These are phyloP conservation scores for Pythium rishiriense DNA, from an alignment of 352 stramenopile genomes.

Conservation along the genomic window DNA sequence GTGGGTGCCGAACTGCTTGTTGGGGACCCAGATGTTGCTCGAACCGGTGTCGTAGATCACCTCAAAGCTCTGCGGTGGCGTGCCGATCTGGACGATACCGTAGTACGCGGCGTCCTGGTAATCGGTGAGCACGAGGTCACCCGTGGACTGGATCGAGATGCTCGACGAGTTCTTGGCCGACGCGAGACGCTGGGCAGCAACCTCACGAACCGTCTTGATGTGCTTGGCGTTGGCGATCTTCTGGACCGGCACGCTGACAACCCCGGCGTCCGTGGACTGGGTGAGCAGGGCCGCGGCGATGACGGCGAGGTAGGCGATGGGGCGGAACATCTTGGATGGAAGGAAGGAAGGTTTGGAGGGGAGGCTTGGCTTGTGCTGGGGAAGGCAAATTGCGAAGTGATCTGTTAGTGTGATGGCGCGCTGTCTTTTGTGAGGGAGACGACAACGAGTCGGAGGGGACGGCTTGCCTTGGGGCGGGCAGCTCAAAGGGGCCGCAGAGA, in stretches of 20 bases:
- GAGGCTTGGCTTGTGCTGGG: neutral
- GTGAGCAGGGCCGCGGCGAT: neutral
- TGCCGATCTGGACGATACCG: conserved; percentile 88
- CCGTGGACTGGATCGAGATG: conserved; percentile 22
- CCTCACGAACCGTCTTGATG: conserved; percentile 24
- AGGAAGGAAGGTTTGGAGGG: neutral
- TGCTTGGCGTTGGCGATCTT: conserved; percentile 52
- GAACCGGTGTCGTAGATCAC: conserved; percentile 98
- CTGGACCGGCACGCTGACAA: conserved; percentile 68
- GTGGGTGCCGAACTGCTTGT: conserved; percentile 60
- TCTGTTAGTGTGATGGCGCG: too few species aligned
- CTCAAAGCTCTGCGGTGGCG: conserved; percentile 88
- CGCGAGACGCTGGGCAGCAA: conserved; percentile 24
- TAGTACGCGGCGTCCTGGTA: conserved; percentile 95
- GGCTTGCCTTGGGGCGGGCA: neutral
- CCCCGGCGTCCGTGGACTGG: conserved; percentile 16
- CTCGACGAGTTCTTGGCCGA: conserved; percentile 1
- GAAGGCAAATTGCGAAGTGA: conserved; percentile 9
- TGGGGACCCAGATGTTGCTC: conserved; percentile 95
- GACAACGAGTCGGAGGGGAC: neutral
- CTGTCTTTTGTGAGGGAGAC: too few species aligned
- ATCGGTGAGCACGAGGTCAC: conserved; percentile 78
- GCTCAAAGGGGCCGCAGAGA: neutral
- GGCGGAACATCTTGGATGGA: conserved; percentile 25
- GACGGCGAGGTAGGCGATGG: conserved; percentile 29